Percentiles rank a stretch among this genome's conserved stretches.
These are phyloP conservation scores for Diutina rugosa DNA, from an alignment of 1,139 yeast genomes.

Conservation along the genomic window DNA sequence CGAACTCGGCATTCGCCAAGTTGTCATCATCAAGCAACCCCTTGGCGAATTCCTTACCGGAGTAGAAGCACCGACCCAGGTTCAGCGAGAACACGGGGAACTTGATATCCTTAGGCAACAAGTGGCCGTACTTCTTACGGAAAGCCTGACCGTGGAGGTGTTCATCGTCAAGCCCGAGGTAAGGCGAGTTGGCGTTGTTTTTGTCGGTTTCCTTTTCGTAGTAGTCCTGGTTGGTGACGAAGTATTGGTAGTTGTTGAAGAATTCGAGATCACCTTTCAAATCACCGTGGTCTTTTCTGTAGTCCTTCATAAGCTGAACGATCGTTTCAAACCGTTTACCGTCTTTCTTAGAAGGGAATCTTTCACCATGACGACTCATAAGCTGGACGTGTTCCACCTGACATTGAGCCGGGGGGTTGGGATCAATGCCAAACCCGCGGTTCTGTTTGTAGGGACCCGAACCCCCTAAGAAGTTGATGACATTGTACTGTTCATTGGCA, in stretches of 20 bases:
- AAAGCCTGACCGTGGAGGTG: constrained; percentile 21
- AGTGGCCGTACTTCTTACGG: constrained; percentile 19
- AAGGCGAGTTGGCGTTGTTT: constrained; percentile 14
- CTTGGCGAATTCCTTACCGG: constrained; percentile 35
- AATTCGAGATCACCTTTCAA: constrained; percentile 19
- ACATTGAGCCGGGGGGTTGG: background rate
- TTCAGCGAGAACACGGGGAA: constrained; percentile 23
- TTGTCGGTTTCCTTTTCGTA: constrained; percentile 22
- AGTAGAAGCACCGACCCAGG: constrained; percentile 30
- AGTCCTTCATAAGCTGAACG: constrained; percentile 7
- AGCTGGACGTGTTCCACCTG: constrained; percentile 2
- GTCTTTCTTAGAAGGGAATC: background rate
- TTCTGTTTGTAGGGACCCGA: constrained; percentile 3
- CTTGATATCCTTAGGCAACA: constrained; percentile 10
- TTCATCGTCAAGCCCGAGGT: constrained; percentile 20
- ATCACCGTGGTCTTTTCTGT: constrained; percentile 8
- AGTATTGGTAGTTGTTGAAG: constrained; percentile 20
- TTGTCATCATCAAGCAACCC: constrained; percentile 31
- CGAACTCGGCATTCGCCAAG: constrained; percentile 34
- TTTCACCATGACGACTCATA: constrained; percentile 2
- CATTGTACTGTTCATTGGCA: constrained; percentile 14
- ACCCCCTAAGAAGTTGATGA: constrained; percentile 2
- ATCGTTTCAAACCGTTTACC: background rate
- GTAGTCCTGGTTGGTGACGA: constrained; percentile 13
- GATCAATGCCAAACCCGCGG: constrained; percentile 2